phyloP scores from a whole-genome alignment of 2,329 filamentous ascomycete species.

The Seiridium unicorne region DNA sequence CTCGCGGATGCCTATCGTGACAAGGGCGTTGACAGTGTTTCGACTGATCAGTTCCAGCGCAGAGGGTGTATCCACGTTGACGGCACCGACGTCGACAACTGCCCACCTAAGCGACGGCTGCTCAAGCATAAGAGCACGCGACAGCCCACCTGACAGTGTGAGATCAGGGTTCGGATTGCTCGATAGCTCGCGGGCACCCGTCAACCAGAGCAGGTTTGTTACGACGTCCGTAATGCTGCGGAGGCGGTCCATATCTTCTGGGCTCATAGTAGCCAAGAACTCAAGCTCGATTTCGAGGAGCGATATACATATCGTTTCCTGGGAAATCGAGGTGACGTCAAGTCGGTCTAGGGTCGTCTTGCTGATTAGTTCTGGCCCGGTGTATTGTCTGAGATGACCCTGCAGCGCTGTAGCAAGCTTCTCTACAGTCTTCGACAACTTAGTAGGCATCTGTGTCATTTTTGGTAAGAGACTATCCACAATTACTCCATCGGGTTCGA shows the following conservation, averaged over 20 bases:
- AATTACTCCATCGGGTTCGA: too few species aligned
- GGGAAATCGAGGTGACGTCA: too few species aligned
- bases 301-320: neutral
- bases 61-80: neutral
- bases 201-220: neutral
- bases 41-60: neutral
- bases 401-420: too few species aligned
- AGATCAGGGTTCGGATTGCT: neutral
- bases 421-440: too few species aligned
- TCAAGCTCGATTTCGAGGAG: neutral
- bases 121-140: conserved; percentile 1
- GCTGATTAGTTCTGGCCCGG: too few species aligned
- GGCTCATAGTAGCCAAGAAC: neutral
- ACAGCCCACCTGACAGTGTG: neutral
- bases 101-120: neutral
- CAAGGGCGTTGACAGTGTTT: neutral
- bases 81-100: neutral
- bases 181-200: neutral
- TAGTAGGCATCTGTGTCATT: too few species aligned
- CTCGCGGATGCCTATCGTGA: neutral
- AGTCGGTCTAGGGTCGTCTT: too few species aligned
- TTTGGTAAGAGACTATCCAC: too few species aligned
- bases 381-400: too few species aligned
- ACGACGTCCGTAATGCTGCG: neutral
- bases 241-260: neutral